These are phyloP conservation scores for Scheffersomyces stambukii DNA, from an alignment of 1,139 yeast species.

Conservation along the genomic window DNA sequence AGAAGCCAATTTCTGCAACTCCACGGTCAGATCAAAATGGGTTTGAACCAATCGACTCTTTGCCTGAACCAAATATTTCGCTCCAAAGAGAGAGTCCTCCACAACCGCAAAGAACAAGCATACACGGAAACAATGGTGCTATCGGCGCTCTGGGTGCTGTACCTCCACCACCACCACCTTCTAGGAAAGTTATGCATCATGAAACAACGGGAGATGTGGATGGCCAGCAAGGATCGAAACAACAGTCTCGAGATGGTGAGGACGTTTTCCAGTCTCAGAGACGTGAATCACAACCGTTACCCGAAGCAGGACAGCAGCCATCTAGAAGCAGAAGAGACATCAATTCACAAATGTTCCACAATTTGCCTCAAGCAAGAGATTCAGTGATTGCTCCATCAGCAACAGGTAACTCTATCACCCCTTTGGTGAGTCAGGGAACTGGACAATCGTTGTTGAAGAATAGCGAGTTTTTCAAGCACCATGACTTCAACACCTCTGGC, in stretches of 20 bases:
- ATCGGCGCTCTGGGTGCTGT: too few relatives aligned
- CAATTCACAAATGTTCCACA: constrained; percentile 34
- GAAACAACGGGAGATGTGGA: constrained; percentile 5
- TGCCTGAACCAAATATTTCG: constrained; percentile 18
- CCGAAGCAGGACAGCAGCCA: too few relatives aligned
- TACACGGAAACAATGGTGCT: too few relatives aligned
- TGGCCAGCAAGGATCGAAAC: too few relatives aligned
- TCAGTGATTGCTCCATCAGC: constrained; percentile 23
- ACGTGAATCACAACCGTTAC: too few relatives aligned
- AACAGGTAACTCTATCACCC: constrained; percentile 7
- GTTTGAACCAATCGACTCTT: constrained; percentile 8
- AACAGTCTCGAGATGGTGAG: too few relatives aligned
- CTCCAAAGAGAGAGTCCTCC: too few relatives aligned
- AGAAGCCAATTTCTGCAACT: constrained; percentile 25
- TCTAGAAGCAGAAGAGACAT: constrained; percentile 6
- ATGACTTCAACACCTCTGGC: constrained; percentile 34
- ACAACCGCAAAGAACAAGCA: too few relatives aligned
- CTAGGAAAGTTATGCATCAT: constrained; percentile 50
- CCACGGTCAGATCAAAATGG: constrained; percentile 18
- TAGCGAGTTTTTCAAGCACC: constrained; percentile 43
- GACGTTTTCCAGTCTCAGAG: too few relatives aligned
- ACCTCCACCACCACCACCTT: constrained; percentile 67
- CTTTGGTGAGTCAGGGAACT: constrained; percentile 24
- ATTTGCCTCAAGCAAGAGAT: constrained; percentile 42
- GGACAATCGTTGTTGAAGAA: constrained; percentile 31